Evolutionary conservation across 2,329 filamentous ascomycete species (phyloP).

Genomic region (Bipolaris cookei): DNA sequence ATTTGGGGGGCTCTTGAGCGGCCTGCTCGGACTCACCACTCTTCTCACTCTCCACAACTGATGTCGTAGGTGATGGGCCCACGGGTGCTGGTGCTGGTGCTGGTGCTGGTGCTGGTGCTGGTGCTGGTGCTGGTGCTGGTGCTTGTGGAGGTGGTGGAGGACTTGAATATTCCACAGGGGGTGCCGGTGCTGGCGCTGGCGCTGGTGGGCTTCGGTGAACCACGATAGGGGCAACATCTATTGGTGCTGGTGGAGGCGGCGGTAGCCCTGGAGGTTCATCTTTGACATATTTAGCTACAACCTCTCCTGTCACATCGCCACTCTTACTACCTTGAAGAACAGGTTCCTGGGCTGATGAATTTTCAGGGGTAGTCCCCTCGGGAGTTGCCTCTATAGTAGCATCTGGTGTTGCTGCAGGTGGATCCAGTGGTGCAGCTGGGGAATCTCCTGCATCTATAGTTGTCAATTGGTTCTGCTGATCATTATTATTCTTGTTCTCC

Average conservation of each 20-base stretch:
- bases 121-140: conserved; percentile 14
- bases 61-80: conserved; percentile 6
- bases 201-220: conserved; percentile 13
- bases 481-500: conserved; percentile 20
- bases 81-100: conserved; percentile 14
- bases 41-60: conserved; percentile 34
- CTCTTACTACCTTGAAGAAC: conserved; percentile 14
- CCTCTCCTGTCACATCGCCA: conserved; percentile 17
- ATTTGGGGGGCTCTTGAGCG: conserved; percentile 42
- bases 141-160: conserved; percentile 23
- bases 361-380: conserved; percentile 4
- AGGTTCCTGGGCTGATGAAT: conserved; percentile 9
- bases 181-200: conserved; percentile 16
- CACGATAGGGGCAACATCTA: not conserved
- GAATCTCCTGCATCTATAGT: conserved; percentile 31
- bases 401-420: conserved; percentile 15
- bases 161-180: conserved; percentile 18
- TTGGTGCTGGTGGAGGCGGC: conserved; percentile 16
- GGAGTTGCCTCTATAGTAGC: conserved; percentile 19
- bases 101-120: conserved; percentile 14
- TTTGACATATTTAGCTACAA: conserved; percentile 32
- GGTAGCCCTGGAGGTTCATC: conserved; percentile 31
- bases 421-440: conserved; percentile 8
- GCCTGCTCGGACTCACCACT: conserved; percentile 49
- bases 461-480: conserved; percentile 24